Evolutionary conservation across 129 eudicot species (phyloP), one percentile per base, ranked within the genome.

Genomic region (Artemisia argyi): DNA sequence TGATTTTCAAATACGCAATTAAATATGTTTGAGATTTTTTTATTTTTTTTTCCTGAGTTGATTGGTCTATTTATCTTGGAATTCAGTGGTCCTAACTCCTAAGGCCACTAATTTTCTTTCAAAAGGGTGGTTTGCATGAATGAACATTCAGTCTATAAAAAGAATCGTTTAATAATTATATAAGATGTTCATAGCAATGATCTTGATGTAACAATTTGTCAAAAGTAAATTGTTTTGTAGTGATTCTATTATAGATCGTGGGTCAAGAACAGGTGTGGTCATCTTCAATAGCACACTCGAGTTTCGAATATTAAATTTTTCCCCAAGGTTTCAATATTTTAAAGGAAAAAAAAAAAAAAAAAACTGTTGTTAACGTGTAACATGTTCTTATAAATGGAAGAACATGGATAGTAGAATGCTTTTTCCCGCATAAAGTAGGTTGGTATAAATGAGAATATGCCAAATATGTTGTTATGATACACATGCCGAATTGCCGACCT

Each of bases 361-460:
- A 3, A 17, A 56, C 30, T 18, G 22, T 39, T 7, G 61, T 18
- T 56, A 56, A 56, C 13, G 7, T 18, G 26, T 56, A 32, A 14
- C 42, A 35, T 14, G 18, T 62, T 62, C 12, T 20, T 62, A 62
- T 62, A 58, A 58, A 58, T 20, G 64, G 39, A 58, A 58, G 24
- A 58, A 10, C 42, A 10, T 51, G 56, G 5, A 12, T 32, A 51
- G 9, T 59, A 35, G 65, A 59, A 20, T 59, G 65, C 32, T 10
- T 18, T 16, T 17, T 22, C 24, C 35, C n/a, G 0, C 24, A 59
- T 10, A 19, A 59, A 61, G 9, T 35, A 62, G 48, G 49, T 32
- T 62, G 48, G 11, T 62, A 62, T 32, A 26, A 62, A 28, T 28
- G 3, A 6, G 16, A 61, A 51, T 51, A 8, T 11, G 16, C 4